Evolutionary conservation across 805 yeast genomes (phyloP), one percentile per base, ranked within the genome.

Genomic region (Brettanomyces anomalus): DNA sequence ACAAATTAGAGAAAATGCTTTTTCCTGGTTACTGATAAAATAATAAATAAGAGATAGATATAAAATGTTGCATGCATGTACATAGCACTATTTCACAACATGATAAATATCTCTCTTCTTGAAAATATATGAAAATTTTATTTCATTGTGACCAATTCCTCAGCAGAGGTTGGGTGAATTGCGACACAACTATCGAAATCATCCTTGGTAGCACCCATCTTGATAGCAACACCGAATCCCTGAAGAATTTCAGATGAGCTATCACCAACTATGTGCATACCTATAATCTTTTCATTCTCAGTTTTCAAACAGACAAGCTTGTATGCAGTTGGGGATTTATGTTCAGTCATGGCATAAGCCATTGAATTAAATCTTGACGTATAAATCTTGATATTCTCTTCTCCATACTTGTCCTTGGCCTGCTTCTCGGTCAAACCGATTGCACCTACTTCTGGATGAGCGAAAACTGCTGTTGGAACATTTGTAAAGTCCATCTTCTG

Each of bases 201-300:
- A 37, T 77, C 77, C 71, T 93, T 93, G 32, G 99, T 93, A 35
- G 98, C 98, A 30, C 99, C 99, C 98, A 93, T 93, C 69, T 89
- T 89, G 50, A 93, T 70, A 40, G 98, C 98, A 43, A 89, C 98
- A 46, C 97, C 98, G 57, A 93, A 93, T 33, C 98, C 99, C 72
- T 93, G 99, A 55, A 93, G 73, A 46, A 93, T 89, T 66, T 93
- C 99, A 28, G 95, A 79, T 41, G 93, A 78, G 7, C 77, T 66
- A 57, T 89, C 97, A 48, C 99, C 99, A 52, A 89, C 85, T 43
- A 93, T 66, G 64, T 93, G 98, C 52, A 93, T 68, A 24, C 99
- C 99, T 47, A 93, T 94, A 43, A 93, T 96, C 66, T 86, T 89
- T 65, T 93, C 97, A 35, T 85, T 79, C 38, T 74, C 66, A 15